These are phyloP conservation scores for sunflower (Helianthus annuus) DNA, from an alignment of 129 eudicot species.

Conservation along the genomic window DNA sequence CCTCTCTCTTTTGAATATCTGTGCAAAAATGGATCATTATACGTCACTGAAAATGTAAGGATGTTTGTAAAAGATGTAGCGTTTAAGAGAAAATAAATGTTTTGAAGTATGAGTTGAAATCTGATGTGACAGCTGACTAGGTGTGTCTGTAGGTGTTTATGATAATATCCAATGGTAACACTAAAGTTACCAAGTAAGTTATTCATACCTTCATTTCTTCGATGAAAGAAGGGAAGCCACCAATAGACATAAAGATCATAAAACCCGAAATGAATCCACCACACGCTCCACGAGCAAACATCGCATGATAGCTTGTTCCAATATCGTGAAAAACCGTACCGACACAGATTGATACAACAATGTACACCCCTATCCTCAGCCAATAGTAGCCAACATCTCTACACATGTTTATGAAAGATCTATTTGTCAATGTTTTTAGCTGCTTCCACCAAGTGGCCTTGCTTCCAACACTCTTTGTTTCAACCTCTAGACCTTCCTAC, in stretches of 20 bases:
- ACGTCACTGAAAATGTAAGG: neutral
- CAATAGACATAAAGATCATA: slow-evolving; percentile 90
- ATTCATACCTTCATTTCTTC: slow-evolving; percentile 84
- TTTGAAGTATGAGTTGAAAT: too few species aligned
- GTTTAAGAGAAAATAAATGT: too few species aligned
- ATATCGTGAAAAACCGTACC: slow-evolving; percentile 67
- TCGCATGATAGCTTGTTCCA: slow-evolving; percentile 56
- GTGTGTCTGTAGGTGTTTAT: neutral
- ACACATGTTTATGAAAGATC: slow-evolving; percentile 77
- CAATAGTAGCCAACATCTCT: slow-evolving; percentile 93
- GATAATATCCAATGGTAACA: neutral
- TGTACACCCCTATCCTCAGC: slow-evolving; percentile 60
- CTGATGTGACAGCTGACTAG: too few species aligned
- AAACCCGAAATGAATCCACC: slow-evolving; percentile 79
- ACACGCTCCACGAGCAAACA: slow-evolving; percentile 75
- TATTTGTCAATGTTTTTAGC: slow-evolving; percentile 53
- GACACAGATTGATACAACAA: slow-evolving; percentile 61
- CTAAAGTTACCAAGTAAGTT: neutral
- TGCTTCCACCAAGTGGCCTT: slow-evolving; percentile 73
- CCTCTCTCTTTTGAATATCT: slow-evolving; percentile 68
- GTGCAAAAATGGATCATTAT: neutral
- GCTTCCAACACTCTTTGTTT: slow-evolving; percentile 43
- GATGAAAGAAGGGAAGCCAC: slow-evolving; percentile 92
- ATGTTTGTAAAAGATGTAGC: too few species aligned
- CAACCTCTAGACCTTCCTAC: slow-evolving; percentile 49